A percentile compares a stretch with the other conserved stretches of the same genome.
Evolutionary conservation across 139 green algal species (phyloP).

Genomic region (Chlamydomonas eustigma): DNA sequence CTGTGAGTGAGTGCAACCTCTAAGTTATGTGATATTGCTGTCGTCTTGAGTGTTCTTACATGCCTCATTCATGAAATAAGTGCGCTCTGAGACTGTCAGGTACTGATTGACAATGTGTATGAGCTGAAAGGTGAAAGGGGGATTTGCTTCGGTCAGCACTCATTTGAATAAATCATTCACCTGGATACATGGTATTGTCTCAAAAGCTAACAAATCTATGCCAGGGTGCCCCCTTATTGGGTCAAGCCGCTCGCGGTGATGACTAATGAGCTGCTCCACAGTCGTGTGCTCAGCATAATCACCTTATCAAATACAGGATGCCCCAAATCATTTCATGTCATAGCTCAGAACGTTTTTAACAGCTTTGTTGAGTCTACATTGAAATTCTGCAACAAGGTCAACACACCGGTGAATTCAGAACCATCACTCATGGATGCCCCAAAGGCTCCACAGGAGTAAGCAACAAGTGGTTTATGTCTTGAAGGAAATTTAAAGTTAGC

Average conservation of each 20-base stretch:
- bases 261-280: conserved; percentile 22
- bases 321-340: too few relatives aligned
- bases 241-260: conserved; percentile 23
- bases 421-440: conserved; percentile 31
- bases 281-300: conserved; percentile 18
- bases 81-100: too few relatives aligned
- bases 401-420: conserved; percentile 28
- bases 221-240: conserved; percentile 16
- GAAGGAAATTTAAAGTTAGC: neutral
- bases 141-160: neutral
- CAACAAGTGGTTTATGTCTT: conserved; percentile 23
- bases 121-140: too few relatives aligned
- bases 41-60: too few relatives aligned
- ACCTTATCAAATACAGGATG: too few relatives aligned
- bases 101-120: too few relatives aligned
- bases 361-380: too few relatives aligned
- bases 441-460: conserved; percentile 35
- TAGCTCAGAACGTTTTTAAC: too few relatives aligned
- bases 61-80: too few relatives aligned
- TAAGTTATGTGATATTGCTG: too few relatives aligned
- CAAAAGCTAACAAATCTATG: conserved; percentile 40
- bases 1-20: too few relatives aligned
- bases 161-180: neutral
- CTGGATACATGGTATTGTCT: conserved; percentile 31
- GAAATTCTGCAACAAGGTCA: too few relatives aligned